Evolutionary conservation across 352 stramenopile genomes (phyloP).

Genomic region (Phytophthora foliorum): DNA sequence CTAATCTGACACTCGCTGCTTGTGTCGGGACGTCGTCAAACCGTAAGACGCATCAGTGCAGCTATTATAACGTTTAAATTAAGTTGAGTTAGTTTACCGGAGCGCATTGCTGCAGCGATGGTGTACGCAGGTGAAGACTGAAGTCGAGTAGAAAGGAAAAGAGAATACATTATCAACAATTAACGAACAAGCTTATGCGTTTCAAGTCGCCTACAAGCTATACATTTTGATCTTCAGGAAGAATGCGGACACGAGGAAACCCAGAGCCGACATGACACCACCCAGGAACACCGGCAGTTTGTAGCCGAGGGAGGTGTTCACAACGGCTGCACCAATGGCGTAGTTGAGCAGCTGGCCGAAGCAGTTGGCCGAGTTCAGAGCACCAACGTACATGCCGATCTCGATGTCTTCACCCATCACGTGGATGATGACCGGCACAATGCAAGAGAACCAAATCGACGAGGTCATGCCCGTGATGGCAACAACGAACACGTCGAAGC

Average conservation of each 20-base stretch:
- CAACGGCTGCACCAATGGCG: conserved; percentile 34
- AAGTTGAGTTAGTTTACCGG: too few species aligned
- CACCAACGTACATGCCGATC: conserved; percentile 45
- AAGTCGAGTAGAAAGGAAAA: conserved; percentile 1
- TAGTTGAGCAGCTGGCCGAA: conserved; percentile 45
- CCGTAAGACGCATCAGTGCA: too few species aligned
- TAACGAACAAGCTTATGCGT: conserved; percentile 28
- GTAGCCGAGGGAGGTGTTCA: conserved; percentile 43
- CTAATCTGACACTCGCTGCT: not conserved
- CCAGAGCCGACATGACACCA: conserved; percentile 37
- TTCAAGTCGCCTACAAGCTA: conserved; percentile 31
- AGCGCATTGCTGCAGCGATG: too few species aligned
- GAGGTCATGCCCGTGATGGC: conserved; percentile 48
- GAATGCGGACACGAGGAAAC: conserved; percentile 31
- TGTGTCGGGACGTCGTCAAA: not conserved
- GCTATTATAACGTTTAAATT: too few species aligned
- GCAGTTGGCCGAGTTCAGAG: conserved; percentile 47
- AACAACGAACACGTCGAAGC: conserved; percentile 46
- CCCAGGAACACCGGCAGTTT: conserved; percentile 44
- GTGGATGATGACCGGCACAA: conserved; percentile 44
- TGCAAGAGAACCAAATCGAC: conserved; percentile 39
- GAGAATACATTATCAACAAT: conserved; percentile 26
- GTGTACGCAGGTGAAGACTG: not conserved
- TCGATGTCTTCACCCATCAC: conserved; percentile 43
- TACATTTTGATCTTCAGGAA: conserved; percentile 53